Evolutionary conservation across 2,329 filamentous ascomycete genomes (phyloP), one percentile per base, ranked within the genome.

Genomic region (Allantophomopsis cytisporea): DNA sequence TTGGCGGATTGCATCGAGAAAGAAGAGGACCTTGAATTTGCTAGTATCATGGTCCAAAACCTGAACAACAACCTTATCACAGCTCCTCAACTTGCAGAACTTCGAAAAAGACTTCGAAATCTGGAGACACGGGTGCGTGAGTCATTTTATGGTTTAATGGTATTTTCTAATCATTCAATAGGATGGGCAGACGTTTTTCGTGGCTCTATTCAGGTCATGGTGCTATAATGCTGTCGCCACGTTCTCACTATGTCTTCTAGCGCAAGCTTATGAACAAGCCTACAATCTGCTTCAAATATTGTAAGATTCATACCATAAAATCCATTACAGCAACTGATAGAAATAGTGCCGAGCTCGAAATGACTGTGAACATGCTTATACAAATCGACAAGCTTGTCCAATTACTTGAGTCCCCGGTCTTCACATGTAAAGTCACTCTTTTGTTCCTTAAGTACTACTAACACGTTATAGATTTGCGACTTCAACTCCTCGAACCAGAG

Each of bases 21-120:
- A 54, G 91, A 98, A 58, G 91, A 96, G 61, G 91, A 98, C 56
- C 77, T 98, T 33, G 93, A 98, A 57, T 98, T 98, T 60, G 89
- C 91, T 13, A 95, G 89, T 56, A 96, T 98, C 51, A 98, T 98
- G 91, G 87, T 98, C 21, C 91, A 98, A 58, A 96, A 96, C 53
- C 69, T 98, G 39, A 98, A 98, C 64, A 98, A 98, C 60, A 98
- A 98, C 52, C 77, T 98, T 40, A 95, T 98, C 48, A 98, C 93
- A 2, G 91, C 93, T 0, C 91, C 93, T 1, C 88, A 98, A 59
- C 67, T 98, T 21, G 78, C 85, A 1, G 93, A 96, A 50, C 68
- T 98, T 45, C 77, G 91, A 35, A 95, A 94, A 58, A 71, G 91
- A 34, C 65, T 98, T 38, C 73, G 91, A 28, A 98, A 94, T 50